Evolutionary conservation across 768 basidiomycete species (phyloP).

Genomic region (Auriscalpium vulgare): DNA sequence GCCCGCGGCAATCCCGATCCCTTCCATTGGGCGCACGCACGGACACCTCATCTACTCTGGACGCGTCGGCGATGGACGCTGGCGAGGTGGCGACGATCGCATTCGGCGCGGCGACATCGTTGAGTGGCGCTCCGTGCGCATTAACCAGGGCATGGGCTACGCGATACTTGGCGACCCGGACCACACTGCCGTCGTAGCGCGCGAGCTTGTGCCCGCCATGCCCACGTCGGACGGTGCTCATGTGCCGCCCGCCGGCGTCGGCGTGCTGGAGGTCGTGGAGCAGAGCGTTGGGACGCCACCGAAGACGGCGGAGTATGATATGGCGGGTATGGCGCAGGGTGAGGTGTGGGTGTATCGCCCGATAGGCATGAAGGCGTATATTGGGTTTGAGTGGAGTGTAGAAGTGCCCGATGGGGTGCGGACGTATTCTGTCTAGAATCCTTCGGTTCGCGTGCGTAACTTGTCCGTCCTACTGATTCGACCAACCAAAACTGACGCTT

Average conservation of each 20-base stretch:
- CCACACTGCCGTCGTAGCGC: constrained; percentile 44
- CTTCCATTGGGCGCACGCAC: constrained; percentile 42
- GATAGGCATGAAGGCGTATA: constrained; percentile 31
- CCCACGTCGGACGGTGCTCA: constrained; percentile 25
- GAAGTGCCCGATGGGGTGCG: not conserved
- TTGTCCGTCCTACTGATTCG: too few species aligned
- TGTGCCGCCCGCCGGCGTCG: constrained; percentile 33
- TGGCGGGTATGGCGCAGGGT: constrained; percentile 36
- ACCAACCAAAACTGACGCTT: too few species aligned
- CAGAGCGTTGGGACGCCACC: constrained; percentile 40
- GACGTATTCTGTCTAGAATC: not conserved
- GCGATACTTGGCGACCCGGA: constrained; percentile 42
- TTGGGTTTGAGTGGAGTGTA: constrained; percentile 13
- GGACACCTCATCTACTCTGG: constrained; percentile 45
- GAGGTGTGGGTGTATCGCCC: constrained; percentile 55
- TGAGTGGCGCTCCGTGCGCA: constrained; percentile 38
- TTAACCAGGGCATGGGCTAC: constrained; percentile 14
- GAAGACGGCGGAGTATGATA: constrained; percentile 32
- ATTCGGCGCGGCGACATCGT: constrained; percentile 48
- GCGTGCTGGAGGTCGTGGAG: constrained; percentile 43
- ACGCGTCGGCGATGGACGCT: constrained; percentile 32
- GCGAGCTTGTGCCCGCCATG: constrained; percentile 27
- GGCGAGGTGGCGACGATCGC: constrained; percentile 45
- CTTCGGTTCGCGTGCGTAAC: too few species aligned
- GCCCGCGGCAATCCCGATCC: constrained; percentile 38